Conservation (phyloP, 306 rosid species). For the Carpinus fangiana region DNA sequence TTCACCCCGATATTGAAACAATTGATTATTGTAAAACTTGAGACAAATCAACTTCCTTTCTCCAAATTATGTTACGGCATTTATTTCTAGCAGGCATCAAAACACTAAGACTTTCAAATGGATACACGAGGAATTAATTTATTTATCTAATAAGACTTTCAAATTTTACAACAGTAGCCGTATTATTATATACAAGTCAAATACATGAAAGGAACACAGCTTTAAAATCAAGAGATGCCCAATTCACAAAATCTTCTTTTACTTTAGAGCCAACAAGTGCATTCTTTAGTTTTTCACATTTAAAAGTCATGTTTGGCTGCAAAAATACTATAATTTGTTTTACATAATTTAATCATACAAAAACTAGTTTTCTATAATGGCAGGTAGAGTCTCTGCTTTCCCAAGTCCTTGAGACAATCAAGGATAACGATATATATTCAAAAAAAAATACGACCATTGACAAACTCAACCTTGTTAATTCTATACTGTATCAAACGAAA, state of each 20-base stretch:
- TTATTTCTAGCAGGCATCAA: not conserved
- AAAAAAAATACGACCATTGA: not conserved
- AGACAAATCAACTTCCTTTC: not conserved
- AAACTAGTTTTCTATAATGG: too few relatives aligned
- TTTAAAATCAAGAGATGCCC: not conserved
- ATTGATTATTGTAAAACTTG: not conserved
- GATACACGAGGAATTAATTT: not conserved
- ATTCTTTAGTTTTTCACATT: not conserved
- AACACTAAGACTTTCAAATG: not conserved
- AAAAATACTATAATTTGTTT: too few relatives aligned
- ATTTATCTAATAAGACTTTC: not conserved
- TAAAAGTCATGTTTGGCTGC: too few relatives aligned
- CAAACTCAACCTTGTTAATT: not conserved
- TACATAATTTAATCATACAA: too few relatives aligned
- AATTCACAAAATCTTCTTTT: not conserved
- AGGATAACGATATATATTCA: not conserved
- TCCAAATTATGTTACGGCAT: not conserved
- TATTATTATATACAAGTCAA: not conserved
- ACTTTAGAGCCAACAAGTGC: not conserved
- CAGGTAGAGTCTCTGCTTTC: too few relatives aligned
- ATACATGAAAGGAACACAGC: not conserved
- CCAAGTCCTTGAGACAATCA: too few relatives aligned
- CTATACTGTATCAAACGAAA: too few relatives aligned
- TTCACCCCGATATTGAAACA: not conserved
- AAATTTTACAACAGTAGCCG: not conserved